Base-by-base conservation (phyloP, 2,329 filamentous ascomycete genomes). In the Aureobasidium uvarum region DNA sequence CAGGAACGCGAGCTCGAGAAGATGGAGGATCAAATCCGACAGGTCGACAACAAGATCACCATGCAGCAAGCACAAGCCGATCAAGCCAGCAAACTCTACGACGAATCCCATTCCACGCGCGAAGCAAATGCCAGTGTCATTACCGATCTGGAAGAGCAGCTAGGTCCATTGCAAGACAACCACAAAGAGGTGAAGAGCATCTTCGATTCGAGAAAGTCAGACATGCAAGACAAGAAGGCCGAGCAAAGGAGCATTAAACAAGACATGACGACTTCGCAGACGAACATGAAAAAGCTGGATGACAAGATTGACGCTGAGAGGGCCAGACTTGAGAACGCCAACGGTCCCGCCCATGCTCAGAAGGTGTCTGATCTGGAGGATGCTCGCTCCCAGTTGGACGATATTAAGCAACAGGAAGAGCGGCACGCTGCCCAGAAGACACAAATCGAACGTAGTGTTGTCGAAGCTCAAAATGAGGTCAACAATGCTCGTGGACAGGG, bases 331-430 rank as follows among this genome's bases (percentile, higher is more conserved):
- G 74, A 74, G 18, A 76, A 75, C 62, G 83, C 86, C 2, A 88
- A 89, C 70, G 91, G 92, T 43, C 89, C 89, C 31, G 85, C 85
- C 28, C 86, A 90, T 71, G 80, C 84, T 10, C 80, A 83, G 68
- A 91, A 87, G 71, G 76, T 85, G 41, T 78, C 79, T 20, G 82
- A 88, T 71, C 80, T 89, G 3, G 80, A 86, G 25, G 78, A 85
- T 20, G 86, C 86, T 14, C 58, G 65, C 13, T 14, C 18, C n/a
- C 43, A 62, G 5, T n/a, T 65, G 2, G 71, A 72, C 3, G 66
- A 71, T 41, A 66, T 72, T 38, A 84, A 86, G 70, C 73, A 81
- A 28, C 76, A 77, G 54, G 79, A 81, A 6, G 74, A 78, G 36
- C 76, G 81, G 39, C 81, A 85, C 5, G 77, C 76, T 65, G 70